A percentile compares a stretch with the other conserved stretches of the same genome.
Evolutionary conservation across 805 yeast genomes (phyloP).

Genomic region (Metschnikowia picachoensis): DNA sequence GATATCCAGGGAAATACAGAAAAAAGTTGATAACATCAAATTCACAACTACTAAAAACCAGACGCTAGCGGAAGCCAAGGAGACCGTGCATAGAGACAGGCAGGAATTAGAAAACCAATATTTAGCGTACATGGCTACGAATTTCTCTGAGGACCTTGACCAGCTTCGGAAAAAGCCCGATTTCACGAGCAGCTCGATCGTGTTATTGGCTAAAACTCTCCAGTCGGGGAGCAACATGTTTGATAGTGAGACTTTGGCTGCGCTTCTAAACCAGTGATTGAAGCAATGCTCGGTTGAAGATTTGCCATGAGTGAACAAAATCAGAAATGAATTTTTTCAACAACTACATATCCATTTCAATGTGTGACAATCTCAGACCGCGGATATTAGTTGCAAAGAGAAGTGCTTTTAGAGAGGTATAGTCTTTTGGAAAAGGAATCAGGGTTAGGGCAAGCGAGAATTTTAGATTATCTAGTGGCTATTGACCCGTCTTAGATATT

Average conservation of each 20-base stretch:
- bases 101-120: conserved; percentile 47
- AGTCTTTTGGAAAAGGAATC: too few species aligned
- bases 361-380: too few species aligned
- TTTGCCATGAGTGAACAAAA: too few species aligned
- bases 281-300: not conserved
- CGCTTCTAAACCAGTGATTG: conserved; percentile 13
- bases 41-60: conserved; percentile 23
- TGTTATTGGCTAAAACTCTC: conserved; percentile 51
- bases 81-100: conserved; percentile 25
- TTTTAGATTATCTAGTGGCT: too few species aligned
- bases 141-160: conserved; percentile 60
- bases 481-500: too few species aligned
- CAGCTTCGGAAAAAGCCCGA: conserved; percentile 60
- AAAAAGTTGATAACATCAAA: conserved; percentile 21
- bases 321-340: too few species aligned
- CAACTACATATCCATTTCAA: too few species aligned
- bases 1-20: conserved; percentile 17
- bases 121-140: conserved; percentile 51
- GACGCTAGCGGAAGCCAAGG: conserved; percentile 19
- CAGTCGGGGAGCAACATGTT: conserved; percentile 59
- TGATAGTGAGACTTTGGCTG: conserved; percentile 46
- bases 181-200: conserved; percentile 53
- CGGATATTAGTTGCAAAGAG: too few species aligned
- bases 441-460: too few species aligned
- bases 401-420: too few species aligned